These are phyloP conservation scores for Pulveroboletus sp. DNA, from an alignment of 768 basidiomycete species.

Conservation along the genomic window DNA sequence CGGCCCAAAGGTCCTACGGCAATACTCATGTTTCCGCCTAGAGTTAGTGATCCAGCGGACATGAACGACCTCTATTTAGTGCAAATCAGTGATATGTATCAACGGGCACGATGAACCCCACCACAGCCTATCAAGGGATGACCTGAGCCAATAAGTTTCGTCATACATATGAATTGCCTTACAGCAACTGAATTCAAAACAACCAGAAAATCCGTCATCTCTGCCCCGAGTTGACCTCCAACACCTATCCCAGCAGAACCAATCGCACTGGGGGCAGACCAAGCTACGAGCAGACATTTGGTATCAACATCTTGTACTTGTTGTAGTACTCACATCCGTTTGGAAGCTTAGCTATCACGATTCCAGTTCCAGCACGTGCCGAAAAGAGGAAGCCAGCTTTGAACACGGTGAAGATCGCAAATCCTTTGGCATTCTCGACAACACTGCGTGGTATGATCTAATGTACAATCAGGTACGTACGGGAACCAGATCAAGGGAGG, in stretches of 20 bases:
- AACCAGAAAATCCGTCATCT: slow-evolving; percentile 88
- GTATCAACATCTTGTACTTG: background rate
- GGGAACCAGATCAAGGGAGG: background rate
- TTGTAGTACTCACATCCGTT: slow-evolving; percentile 65
- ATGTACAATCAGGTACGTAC: background rate
- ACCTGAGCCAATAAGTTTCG: slow-evolving; percentile 4
- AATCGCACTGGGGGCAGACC: slow-evolving; percentile 94
- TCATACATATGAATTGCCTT: slow-evolving; percentile 25
- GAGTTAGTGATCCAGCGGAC: slow-evolving; percentile 85
- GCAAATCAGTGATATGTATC: background rate
- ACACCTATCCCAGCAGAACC: slow-evolving; percentile 88
- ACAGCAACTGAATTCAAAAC: slow-evolving; percentile 82
- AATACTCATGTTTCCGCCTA: slow-evolving; percentile 88
- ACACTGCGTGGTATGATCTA: slow-evolving; percentile 55
- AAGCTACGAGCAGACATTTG: slow-evolving; percentile 59
- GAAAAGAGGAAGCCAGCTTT: slow-evolving; percentile 68
- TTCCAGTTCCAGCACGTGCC: slow-evolving; percentile 76
- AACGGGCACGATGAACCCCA: slow-evolving; percentile 34
- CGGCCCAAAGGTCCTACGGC: slow-evolving; percentile 91
- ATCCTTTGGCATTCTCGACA: slow-evolving; percentile 61
- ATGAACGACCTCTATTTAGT: slow-evolving; percentile 74
- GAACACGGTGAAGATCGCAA: slow-evolving; percentile 88
- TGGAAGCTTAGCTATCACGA: slow-evolving; percentile 81
- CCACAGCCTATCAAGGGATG: slow-evolving; percentile 48
- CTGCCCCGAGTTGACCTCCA: slow-evolving; percentile 78